Conservation (phyloP, 2,329 filamentous ascomycete species). For the Thermomyces lanuginosus region DNA sequence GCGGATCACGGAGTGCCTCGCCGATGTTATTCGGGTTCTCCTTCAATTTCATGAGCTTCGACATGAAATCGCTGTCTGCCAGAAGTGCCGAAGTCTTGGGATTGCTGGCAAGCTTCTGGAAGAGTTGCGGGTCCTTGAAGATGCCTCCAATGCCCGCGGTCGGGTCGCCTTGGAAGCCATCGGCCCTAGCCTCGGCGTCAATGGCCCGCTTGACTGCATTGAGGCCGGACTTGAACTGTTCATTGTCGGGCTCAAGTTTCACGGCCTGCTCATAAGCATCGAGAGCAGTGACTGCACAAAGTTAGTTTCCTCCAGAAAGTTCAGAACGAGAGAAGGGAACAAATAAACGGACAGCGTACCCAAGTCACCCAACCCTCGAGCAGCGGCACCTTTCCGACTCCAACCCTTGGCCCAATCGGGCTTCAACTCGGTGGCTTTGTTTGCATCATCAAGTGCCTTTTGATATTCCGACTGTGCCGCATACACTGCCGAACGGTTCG, state of each 20-base stretch:
- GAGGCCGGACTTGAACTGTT: slow-evolving; percentile 78
- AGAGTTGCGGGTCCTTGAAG: slow-evolving; percentile 82
- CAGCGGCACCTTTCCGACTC: slow-evolving; percentile 79
- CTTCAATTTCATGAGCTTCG: slow-evolving; percentile 67
- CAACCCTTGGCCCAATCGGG: slow-evolving; percentile 97
- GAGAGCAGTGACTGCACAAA: slow-evolving; percentile 49
- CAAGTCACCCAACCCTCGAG: slow-evolving; percentile 76
- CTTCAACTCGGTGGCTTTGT: slow-evolving; percentile 87
- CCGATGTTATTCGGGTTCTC: slow-evolving; percentile 65
- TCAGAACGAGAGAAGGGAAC: neutral
- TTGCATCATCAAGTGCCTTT: slow-evolving; percentile 71
- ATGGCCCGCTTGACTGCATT: slow-evolving; percentile 77
- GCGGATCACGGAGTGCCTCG: slow-evolving; percentile 70
- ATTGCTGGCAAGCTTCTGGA: slow-evolving; percentile 81
- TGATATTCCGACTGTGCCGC: slow-evolving; percentile 82
- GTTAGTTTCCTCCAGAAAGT: slow-evolving; percentile 6
- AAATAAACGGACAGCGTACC: slow-evolving; percentile 24
- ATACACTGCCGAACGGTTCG: slow-evolving; percentile 77
- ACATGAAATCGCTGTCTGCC: slow-evolving; percentile 74
- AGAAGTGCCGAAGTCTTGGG: slow-evolving; percentile 79
- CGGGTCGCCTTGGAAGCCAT: slow-evolving; percentile 47
- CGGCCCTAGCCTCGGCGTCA: slow-evolving; percentile 53
- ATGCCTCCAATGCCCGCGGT: slow-evolving; percentile 68
- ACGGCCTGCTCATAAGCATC: slow-evolving; percentile 91
- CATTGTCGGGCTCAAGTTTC: slow-evolving; percentile 80